Evolutionary conservation across 345 rosid genomes (phyloP).

Genomic region (Brassica incana): DNA sequence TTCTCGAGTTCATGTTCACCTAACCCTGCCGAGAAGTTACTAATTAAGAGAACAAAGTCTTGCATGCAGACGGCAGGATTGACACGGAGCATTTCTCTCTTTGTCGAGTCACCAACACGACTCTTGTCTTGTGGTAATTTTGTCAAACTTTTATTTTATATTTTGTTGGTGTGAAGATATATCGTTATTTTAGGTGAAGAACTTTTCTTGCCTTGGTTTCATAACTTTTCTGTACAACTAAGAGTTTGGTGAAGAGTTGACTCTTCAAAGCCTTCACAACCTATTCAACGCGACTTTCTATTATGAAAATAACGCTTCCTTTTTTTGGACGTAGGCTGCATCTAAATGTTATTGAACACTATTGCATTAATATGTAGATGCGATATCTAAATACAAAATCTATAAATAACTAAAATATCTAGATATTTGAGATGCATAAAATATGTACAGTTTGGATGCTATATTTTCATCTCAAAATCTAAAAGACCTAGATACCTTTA

Average conservation of each 20-base stretch:
- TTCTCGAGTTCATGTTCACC: background rate
- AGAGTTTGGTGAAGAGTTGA: conserved; percentile 30
- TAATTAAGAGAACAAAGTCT: background rate
- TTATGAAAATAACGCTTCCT: background rate
- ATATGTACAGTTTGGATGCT: too few relatives aligned
- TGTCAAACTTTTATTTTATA: conserved; percentile 16
- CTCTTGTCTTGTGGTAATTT: conserved; percentile 1
- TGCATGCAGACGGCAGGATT: conserved; percentile 19
- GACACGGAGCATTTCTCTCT: conserved; percentile 18
- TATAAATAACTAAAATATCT: too few relatives aligned
- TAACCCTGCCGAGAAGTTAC: background rate
- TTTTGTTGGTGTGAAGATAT: background rate
- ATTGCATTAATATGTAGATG: too few relatives aligned
- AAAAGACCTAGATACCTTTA: too few relatives aligned
- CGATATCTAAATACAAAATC: too few relatives aligned
- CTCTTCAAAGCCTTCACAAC: background rate
- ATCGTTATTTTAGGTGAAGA: conserved; percentile 24
- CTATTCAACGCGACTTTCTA: background rate
- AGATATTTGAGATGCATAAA: too few relatives aligned
- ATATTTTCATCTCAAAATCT: too few relatives aligned
- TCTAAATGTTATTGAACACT: too few relatives aligned
- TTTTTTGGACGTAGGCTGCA: too few relatives aligned
- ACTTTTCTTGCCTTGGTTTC: background rate
- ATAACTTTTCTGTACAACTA: background rate
- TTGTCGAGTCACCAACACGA: background rate